phyloP scores from a whole-genome alignment of 352 stramenopile species.

The Stephanocyclus meneghinianus region DNA sequence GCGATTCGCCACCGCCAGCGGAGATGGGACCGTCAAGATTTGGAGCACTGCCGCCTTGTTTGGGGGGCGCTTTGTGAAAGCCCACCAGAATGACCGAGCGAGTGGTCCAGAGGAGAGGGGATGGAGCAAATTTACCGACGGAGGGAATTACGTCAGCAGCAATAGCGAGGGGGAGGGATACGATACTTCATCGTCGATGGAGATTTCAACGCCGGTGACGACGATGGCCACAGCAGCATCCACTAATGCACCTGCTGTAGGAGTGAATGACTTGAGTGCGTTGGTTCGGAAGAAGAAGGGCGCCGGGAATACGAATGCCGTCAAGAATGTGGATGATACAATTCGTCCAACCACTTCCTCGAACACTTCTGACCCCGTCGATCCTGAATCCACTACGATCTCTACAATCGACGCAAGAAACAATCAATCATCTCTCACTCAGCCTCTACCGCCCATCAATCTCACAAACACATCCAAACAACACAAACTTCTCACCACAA shows the following conservation, averaged over 20 bases:
- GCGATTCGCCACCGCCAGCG: slow-evolving; percentile 80
- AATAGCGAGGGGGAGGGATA: slow-evolving; percentile 45
- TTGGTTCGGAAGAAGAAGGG: slow-evolving; percentile 70
- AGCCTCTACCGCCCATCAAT: not conserved
- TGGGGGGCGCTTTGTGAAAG: slow-evolving; percentile 23
- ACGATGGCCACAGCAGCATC: not conserved
- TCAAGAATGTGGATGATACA: not conserved
- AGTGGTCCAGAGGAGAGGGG: slow-evolving; percentile 14
- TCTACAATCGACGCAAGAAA: not conserved
- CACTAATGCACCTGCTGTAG: not conserved
- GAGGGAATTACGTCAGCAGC: slow-evolving; percentile 42
- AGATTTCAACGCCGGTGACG: not conserved
- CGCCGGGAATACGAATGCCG: slow-evolving; percentile 12
- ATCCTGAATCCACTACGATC: not conserved
- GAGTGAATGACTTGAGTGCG: slow-evolving; percentile 68
- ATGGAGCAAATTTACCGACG: slow-evolving; percentile 33
- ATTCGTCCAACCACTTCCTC: slow-evolving; percentile 8
- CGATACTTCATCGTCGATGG: slow-evolving; percentile 15
- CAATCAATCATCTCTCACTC: not conserved
- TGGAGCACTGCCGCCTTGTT: slow-evolving; percentile 66
- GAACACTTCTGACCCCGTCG: not conserved
- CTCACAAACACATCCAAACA: slow-evolving; percentile 20
- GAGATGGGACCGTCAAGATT: slow-evolving; percentile 81
- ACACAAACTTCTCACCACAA: slow-evolving; percentile 62
- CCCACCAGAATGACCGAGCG: slow-evolving; percentile 5